Base-by-base conservation (phyloP, 225 moss, liverwort and hornwort genomes). In the Bryoerythrophyllum caledonicum region DNA sequence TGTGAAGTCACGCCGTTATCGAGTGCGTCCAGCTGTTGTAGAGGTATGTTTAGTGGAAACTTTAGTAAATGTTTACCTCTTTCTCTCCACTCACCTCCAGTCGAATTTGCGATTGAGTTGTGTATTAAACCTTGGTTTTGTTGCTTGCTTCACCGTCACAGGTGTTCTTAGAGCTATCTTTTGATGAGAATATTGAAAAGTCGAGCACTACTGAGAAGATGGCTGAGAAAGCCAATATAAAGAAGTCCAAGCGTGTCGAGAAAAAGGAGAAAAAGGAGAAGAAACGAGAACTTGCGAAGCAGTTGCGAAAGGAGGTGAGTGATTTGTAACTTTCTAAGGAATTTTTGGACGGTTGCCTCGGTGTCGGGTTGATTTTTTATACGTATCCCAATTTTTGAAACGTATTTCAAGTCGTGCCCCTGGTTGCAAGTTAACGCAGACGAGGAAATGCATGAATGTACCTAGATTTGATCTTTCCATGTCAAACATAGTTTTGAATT, bases 241-340 rank as follows among this genome's bases (percentile, higher is more conserved):
- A 92, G 80, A 86, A 92, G 73, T 91, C 91, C 44, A 95, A 91
- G 66, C 86, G 89, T 71, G 84, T 86, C 72, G 91, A 90, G 79
- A 93, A 92, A 79, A 93, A 90, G 59, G 99, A 88, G 65, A 95
- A 93, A 63, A 95, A 87, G 62, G 86, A 84, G 26, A 95, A 95
- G 82, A 95, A 95, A 86, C 85, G 78, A 49, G 91, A 92, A 82
- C 92, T 99, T 75, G 95, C 99, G 19, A 88, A 83, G 67, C 87
- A 92, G 80, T 76, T 99, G 82, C 90, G 95, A 74, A 99, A 99
- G 78, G 93, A 93, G 88, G 97, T 97, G 76, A 78, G 53, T 67
- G 40, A 10, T 30, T 27, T 38, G 28, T 28, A 23, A 23, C 59
- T 67, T 69, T 57, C 40, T 4, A 56, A 68, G 19, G 24, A 60